Percentiles rank a stretch among this genome's conserved stretches.
Evolutionary conservation across 345 rosid genomes (phyloP).

Genomic region (Pseudoturritis turrita): DNA sequence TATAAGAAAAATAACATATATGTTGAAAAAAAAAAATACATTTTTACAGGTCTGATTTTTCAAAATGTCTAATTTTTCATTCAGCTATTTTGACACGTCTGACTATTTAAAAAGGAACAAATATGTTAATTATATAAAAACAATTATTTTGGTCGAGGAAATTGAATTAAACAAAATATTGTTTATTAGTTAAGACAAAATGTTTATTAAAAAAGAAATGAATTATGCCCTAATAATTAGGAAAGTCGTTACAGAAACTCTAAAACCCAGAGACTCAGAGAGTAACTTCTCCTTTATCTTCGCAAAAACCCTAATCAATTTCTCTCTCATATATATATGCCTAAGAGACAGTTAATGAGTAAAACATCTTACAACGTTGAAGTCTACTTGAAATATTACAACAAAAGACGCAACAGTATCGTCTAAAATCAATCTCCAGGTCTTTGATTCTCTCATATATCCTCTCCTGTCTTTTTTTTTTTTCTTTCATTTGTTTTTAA

Average conservation of each 20-base stretch:
- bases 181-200: no score
- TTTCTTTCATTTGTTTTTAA: background rate
- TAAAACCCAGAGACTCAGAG: background rate
- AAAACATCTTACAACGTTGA: conserved; percentile 6
- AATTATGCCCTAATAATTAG: conserved; percentile 16
- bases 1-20: background rate
- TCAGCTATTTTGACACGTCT: background rate
- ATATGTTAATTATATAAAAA: background rate
- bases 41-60: background rate
- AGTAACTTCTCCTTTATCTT: conserved; percentile 24
- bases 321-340: conserved; percentile 17
- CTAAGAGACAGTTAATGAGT: conserved; percentile 22
- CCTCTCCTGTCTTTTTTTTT: conserved; percentile 17
- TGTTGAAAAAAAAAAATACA: background rate
- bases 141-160: no score
- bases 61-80: background rate
- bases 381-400: conserved; percentile 19
- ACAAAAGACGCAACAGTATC: conserved; percentile 23
- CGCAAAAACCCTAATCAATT: conserved; percentile 19
- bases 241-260: conserved; percentile 19
- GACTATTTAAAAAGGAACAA: no score
- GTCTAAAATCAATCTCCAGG: conserved; percentile 17
- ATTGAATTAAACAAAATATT: background rate
- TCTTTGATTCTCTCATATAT: conserved; percentile 20
- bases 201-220: no score